Percentiles rank a stretch among this genome's conserved stretches.
These are phyloP conservation scores for Xylariales sp. DNA, from an alignment of 2,329 filamentous ascomycete species.

Conservation along the genomic window DNA sequence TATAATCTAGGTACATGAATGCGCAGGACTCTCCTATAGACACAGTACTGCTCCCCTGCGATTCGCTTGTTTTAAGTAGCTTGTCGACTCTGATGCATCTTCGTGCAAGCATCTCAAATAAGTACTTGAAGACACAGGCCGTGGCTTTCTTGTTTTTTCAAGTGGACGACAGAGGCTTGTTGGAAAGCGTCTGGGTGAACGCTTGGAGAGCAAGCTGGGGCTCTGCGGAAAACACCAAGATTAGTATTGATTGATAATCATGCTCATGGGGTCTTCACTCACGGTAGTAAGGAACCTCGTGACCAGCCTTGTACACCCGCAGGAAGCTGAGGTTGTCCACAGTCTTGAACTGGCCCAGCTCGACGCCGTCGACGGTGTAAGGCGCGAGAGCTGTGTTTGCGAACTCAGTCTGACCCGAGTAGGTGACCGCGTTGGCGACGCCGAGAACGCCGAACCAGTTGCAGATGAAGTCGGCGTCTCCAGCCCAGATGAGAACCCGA, in stretches of 20 bases:
- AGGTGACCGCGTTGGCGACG: slow-evolving; percentile 41
- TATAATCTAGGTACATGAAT: too few species aligned
- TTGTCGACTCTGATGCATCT: too few species aligned
- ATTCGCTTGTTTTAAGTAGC: too few species aligned
- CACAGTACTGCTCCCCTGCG: too few species aligned
- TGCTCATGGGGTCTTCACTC: slow-evolving; percentile 11
- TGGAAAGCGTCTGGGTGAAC: slow-evolving; percentile 40
- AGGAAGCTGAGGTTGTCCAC: slow-evolving; percentile 45
- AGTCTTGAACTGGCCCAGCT: slow-evolving; percentile 45
- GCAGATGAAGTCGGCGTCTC: slow-evolving; percentile 55
- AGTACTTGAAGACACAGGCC: too few species aligned
- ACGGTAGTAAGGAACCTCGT: slow-evolving; percentile 42
- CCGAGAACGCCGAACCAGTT: slow-evolving; percentile 51
- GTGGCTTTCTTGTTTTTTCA: too few species aligned
- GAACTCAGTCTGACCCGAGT: slow-evolving; percentile 35
- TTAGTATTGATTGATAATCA: neutral
- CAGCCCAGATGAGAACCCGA: slow-evolving; percentile 48
- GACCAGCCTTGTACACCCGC: slow-evolving; percentile 41
- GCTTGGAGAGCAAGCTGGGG: slow-evolving; percentile 39
- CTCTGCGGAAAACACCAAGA: slow-evolving; percentile 18
- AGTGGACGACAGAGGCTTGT: slow-evolving; percentile 27
- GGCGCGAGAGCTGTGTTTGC: slow-evolving; percentile 24
- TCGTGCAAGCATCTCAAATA: too few species aligned
- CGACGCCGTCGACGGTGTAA: slow-evolving; percentile 44
- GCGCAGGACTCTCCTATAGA: too few species aligned